Base-by-base conservation (phyloP, 23 red algal genomes). In the Gracilaria domingensis region DNA sequence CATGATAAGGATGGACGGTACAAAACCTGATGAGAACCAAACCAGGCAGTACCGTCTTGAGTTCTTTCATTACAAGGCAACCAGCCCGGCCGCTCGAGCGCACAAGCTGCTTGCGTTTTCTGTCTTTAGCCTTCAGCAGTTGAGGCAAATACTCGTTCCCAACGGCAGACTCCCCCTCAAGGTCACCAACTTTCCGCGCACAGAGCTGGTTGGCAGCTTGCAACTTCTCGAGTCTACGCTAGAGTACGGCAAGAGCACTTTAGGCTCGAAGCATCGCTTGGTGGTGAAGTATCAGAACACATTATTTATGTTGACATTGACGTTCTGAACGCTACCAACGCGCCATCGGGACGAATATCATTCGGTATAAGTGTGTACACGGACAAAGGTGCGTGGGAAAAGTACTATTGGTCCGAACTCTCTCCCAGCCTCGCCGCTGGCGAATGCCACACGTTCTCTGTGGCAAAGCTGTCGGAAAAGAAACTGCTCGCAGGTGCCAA, bases 41-140 rank as follows among this genome's bases (percentile, higher is more conserved):
- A 40, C 30, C 18, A 42, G 84, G 21, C 26, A 75, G 8, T 59
- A 81, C 29, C 87, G 87, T 33, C 38, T 91, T 23, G 87, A 91
- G 56, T 91, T 91, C 74, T 79, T 81, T 54, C 87, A 91, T 36
- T 70, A 80, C 72, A 80, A 91, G 45, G 37, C 76, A 44, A 81
- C 73, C 56, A 5, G 32, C 38, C 45, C 12, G 21, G 33, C 14
- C 14, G n/a, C n/a, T n/a, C n/a, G n/a, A n/a, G n/a, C n/a, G n/a
- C 74, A 80, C 73, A 91, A 81, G 39, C 23, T 91, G 12, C 87
- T 91, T 17, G 87, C 50, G n/a, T 81, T 20, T 57, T 73, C 40
- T 37, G 48, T 48, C 30, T 77, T 74, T 51, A 61, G 13, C 21
- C 56, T 91, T 28, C 47, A 54, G n/a, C 54, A 80, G 39, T 56